These are phyloP conservation scores for Chaetoceros tenuissimus DNA, from an alignment of 108 stramenopile species.

Conservation along the genomic window DNA sequence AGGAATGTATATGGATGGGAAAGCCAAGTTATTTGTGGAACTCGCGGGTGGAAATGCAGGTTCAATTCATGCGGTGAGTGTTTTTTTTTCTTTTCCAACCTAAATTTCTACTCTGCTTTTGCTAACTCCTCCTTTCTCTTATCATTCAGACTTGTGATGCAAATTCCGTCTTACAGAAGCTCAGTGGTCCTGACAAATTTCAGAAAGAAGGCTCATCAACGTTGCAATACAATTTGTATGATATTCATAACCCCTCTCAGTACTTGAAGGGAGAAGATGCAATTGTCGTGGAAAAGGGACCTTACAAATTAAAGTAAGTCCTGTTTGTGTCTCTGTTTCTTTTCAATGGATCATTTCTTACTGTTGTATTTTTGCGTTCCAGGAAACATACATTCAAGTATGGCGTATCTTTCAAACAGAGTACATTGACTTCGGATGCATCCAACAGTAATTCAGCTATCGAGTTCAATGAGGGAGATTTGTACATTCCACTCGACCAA, in stretches of 20 bases:
- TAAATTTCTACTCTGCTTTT: neutral
- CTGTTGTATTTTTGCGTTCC: too few species aligned
- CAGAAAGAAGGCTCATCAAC: neutral
- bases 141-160: neutral
- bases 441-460: slow-evolving; percentile 28
- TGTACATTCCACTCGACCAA: slow-evolving; percentile 34
- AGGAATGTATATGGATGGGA: neutral
- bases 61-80: neutral
- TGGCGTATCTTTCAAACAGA: slow-evolving; percentile 22
- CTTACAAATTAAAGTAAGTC: slow-evolving; percentile 25
- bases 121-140: neutral
- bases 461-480: slow-evolving; percentile 35
- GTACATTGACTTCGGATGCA: slow-evolving; percentile 15
- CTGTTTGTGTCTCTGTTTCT: neutral
- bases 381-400: slow-evolving; percentile 31
- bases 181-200: neutral
- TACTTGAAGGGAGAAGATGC: slow-evolving; percentile 35
- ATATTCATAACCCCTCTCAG: slow-evolving; percentile 33
- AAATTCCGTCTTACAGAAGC: neutral
- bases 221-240: slow-evolving; percentile 34
- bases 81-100: neutral
- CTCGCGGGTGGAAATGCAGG: neutral
- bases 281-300: slow-evolving; percentile 31
- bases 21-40: neutral
- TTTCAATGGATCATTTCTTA: neutral